Percentiles rank a stretch among this genome's conserved stretches.
These are phyloP conservation scores for Phytophthora cajani DNA, from an alignment of 352 stramenopile species.

Conservation along the genomic window DNA sequence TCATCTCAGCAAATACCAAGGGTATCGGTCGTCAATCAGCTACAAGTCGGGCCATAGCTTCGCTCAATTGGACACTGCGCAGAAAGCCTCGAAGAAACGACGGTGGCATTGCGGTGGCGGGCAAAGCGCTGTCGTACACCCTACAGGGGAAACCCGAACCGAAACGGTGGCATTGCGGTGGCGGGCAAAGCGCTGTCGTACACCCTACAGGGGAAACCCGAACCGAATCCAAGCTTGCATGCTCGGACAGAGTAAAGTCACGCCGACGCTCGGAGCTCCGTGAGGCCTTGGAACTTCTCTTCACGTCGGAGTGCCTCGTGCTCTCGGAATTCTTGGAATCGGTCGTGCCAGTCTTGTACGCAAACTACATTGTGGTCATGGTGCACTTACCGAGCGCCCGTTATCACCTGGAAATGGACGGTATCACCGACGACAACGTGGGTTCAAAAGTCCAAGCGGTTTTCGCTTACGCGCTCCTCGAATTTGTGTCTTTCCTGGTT, in stretches of 20 bases:
- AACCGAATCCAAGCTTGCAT: no score
- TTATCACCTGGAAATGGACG: conserved; percentile 36
- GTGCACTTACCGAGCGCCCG: conserved; percentile 20
- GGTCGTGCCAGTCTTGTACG: conserved; percentile 36
- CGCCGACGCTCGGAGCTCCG: background rate
- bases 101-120: background rate
- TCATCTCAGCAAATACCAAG: background rate
- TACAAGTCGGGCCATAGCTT: background rate
- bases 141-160: background rate
- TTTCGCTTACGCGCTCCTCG: background rate
- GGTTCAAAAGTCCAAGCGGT: background rate
- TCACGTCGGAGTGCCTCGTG: conserved; percentile 35
- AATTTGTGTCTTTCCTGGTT: background rate
- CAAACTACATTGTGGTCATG: conserved; percentile 15
- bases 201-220: background rate
- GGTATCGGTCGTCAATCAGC: background rate
- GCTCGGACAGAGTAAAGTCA: background rate
- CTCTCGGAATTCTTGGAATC: conserved; percentile 39
- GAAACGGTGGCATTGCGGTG: background rate
- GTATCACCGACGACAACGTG: conserved; percentile 5
- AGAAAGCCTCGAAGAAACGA: background rate
- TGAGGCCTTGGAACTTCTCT: conserved; percentile 18
- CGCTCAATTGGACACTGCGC: no score
- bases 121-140: background rate
- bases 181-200: background rate